phyloP scores from a whole-genome alignment of 192 early-diverging fungal genomes.

The Linnemannia zychae region DNA sequence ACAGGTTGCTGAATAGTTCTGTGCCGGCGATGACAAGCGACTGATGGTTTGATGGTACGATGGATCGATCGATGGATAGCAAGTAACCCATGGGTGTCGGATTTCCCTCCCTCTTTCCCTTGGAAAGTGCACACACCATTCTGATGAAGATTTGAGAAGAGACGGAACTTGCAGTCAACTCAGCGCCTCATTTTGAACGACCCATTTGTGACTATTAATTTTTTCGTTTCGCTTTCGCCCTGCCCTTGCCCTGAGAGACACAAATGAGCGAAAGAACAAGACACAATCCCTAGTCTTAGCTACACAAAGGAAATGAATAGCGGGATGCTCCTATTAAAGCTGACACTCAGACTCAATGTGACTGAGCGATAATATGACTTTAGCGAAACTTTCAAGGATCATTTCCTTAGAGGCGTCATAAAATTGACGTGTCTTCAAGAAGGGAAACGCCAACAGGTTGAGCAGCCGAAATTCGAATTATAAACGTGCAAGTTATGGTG shows the following conservation, averaged over 20 bases:
- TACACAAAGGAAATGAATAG: too few species aligned
- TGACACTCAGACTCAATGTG: too few species aligned
- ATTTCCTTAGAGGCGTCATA: background rate
- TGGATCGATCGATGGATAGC: constrained; percentile 39
- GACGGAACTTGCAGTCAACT: constrained; percentile 15
- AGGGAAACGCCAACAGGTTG: background rate
- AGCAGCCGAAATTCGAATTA: too few species aligned
- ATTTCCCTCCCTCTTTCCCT: background rate
- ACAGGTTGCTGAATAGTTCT: background rate
- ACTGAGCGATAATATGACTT: background rate
- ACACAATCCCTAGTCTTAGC: background rate
- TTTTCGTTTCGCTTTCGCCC: background rate
- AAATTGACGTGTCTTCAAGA: background rate
- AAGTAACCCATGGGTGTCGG: background rate
- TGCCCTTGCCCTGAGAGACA: background rate
- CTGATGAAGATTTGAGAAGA: constrained; percentile 26
- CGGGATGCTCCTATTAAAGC: too few species aligned
- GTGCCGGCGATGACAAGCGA: background rate
- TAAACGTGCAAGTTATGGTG: too few species aligned
- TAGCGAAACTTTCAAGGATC: background rate
- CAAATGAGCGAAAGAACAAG: background rate
- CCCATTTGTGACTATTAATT: background rate
- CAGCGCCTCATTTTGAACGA: background rate
- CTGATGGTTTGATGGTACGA: background rate
- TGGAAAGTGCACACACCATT: background rate